phyloP scores from a whole-genome alignment of 768 basidiomycete genomes.

The Lactarius quietus region DNA sequence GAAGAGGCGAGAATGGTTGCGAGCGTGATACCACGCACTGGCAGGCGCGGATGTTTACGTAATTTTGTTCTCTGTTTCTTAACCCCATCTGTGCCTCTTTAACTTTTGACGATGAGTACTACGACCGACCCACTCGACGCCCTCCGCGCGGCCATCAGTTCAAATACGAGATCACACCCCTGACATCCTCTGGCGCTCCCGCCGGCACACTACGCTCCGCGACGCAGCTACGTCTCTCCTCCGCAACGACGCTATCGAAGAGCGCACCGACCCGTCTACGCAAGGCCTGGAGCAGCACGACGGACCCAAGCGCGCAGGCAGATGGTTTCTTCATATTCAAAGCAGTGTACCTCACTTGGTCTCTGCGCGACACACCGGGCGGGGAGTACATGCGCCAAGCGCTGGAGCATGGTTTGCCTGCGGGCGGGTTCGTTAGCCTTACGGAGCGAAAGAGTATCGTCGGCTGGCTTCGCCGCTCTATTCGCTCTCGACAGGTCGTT shows the following conservation, averaged over 20 bases:
- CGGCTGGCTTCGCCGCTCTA: slow-evolving; percentile 75
- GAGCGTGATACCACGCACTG: too few relatives aligned
- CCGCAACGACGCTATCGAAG: slow-evolving; percentile 57
- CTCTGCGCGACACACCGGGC: slow-evolving; percentile 63
- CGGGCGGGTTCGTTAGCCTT: slow-evolving; percentile 75
- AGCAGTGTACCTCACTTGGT: slow-evolving; percentile 86
- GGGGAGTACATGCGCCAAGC: slow-evolving; percentile 90
- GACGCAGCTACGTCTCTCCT: slow-evolving; percentile 59
- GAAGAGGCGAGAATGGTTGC: too few relatives aligned
- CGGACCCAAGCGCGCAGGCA: slow-evolving; percentile 37
- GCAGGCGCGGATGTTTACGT: too few relatives aligned
- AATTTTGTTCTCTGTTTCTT: too few relatives aligned
- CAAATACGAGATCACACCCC: slow-evolving; percentile 14
- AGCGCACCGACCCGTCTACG: slow-evolving; percentile 73
- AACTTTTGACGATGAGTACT: slow-evolving; percentile 3
- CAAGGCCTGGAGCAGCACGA: slow-evolving; percentile 49
- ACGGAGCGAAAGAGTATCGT: slow-evolving; percentile 84
- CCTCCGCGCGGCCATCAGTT: slow-evolving; percentile 20
- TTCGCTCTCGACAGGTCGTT: slow-evolving; percentile 49
- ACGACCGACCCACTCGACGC: slow-evolving; percentile 22
- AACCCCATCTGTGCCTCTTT: too few relatives aligned
- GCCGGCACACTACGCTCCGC: slow-evolving; percentile 51
- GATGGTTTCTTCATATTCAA: slow-evolving; percentile 76
- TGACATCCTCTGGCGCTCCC: slow-evolving; percentile 32
- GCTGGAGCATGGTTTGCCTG: slow-evolving; percentile 60